Evolutionary conservation across 768 basidiomycete genomes (phyloP).

Genomic region (Lactarius pseudohatsudake): DNA sequence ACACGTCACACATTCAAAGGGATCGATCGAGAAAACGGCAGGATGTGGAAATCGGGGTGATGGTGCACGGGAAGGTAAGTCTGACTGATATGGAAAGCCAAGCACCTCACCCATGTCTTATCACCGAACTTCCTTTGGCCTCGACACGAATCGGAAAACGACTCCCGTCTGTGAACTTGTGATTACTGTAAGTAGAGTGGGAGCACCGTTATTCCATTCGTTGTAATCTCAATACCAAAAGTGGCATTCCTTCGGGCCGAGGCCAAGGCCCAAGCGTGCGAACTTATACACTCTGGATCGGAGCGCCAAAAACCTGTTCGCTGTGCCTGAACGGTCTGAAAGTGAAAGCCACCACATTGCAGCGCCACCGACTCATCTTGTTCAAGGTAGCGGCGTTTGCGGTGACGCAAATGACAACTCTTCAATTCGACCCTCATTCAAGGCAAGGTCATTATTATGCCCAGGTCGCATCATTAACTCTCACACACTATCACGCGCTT

Average conservation of each 20-base stretch:
- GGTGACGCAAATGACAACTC: not conserved
- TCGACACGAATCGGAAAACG: not conserved
- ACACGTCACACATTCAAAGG: not conserved
- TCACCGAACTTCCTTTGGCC: not conserved
- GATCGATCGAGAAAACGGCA: not conserved
- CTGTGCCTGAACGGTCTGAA: not conserved
- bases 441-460: not conserved
- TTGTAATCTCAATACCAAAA: not conserved
- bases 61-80: too few relatives aligned
- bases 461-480: not conserved
- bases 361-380: not conserved
- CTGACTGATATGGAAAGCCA: not conserved
- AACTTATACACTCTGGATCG: not conserved
- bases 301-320: not conserved
- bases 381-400: not conserved
- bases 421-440: not conserved
- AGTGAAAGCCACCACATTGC: not conserved
- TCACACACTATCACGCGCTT: not conserved
- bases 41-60: not conserved
- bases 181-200: not conserved
- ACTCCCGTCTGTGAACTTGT: not conserved
- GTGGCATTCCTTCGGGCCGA: not conserved
- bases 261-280: not conserved
- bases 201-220: too few relatives aligned
- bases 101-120: not conserved